A percentile compares a stretch with the other conserved stretches of the same genome.
phyloP scores from a whole-genome alignment of 2,329 filamentous ascomycete genomes.

The Hypoxylon sp. region DNA sequence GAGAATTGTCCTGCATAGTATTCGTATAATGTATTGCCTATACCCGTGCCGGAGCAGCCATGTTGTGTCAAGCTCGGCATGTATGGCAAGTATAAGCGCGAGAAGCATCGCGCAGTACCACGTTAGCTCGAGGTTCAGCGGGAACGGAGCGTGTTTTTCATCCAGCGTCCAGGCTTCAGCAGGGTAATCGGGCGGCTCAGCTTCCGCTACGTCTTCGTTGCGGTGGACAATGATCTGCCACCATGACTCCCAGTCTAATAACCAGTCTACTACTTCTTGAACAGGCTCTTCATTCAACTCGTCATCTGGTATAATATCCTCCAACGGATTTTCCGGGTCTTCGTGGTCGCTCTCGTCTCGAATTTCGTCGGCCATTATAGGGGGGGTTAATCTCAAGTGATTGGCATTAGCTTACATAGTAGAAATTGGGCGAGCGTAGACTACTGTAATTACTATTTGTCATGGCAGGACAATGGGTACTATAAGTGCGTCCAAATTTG shows the following conservation, averaged over 20 bases:
- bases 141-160: slow-evolving; percentile 35
- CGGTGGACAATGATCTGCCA: slow-evolving; percentile 41
- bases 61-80: slow-evolving; percentile 32
- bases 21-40: slow-evolving; percentile 29
- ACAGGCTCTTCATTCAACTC: neutral
- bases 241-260: slow-evolving; percentile 29
- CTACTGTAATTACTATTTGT: neutral
- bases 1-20: slow-evolving; percentile 29
- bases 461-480: slow-evolving; percentile 20
- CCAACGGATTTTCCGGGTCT: neutral
- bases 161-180: slow-evolving; percentile 11
- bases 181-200: neutral
- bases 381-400: neutral
- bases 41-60: slow-evolving; percentile 29
- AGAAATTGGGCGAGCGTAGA: neutral
- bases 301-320: neutral
- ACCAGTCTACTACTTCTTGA: too few relatives aligned
- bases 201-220: slow-evolving; percentile 2
- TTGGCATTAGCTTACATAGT: too few relatives aligned
- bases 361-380: neutral
- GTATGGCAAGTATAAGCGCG: slow-evolving; percentile 23
- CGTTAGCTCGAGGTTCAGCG: slow-evolving; percentile 35
- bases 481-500: neutral
- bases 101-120: slow-evolving; percentile 39
- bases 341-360: neutral